phyloP scores from a whole-genome alignment of 2,329 filamentous ascomycete species.

The Parastagonospora avenae region DNA sequence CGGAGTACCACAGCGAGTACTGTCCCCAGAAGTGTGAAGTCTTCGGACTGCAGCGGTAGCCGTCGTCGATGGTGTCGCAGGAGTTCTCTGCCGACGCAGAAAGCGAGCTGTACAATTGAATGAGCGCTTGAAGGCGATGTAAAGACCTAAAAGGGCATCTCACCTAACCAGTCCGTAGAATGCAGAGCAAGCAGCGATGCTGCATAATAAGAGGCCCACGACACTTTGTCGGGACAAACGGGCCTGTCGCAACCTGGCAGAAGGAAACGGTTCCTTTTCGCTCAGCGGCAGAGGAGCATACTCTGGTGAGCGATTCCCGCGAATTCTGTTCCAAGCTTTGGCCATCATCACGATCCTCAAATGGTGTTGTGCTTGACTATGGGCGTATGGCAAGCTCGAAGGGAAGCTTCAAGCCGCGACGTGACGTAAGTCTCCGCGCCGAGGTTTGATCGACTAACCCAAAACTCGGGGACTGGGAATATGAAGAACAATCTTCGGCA shows the following conservation, averaged over 20 bases:
- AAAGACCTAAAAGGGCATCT: not conserved
- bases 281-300: constrained; percentile 38
- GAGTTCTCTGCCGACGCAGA: constrained; percentile 23
- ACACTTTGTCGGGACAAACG: constrained; percentile 11
- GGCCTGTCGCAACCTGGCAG: constrained; percentile 21
- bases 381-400: not conserved
- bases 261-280: constrained; percentile 32
- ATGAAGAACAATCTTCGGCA: not conserved
- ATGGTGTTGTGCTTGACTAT: not conserved
- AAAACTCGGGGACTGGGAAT: not conserved
- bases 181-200: constrained; percentile 20
- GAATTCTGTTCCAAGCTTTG: constrained; percentile 37
- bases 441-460: not conserved
- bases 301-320: constrained; percentile 23
- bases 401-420: not conserved
- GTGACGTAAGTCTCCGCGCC: constrained; percentile 5
- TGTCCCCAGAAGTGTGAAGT: constrained; percentile 80
- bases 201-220: constrained; percentile 21
- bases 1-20: constrained; percentile 83
- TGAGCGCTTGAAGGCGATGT: not conserved
- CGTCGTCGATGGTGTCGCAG: constrained; percentile 61
- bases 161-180: constrained; percentile 29
- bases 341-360: constrained; percentile 20
- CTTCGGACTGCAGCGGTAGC: constrained; percentile 66
- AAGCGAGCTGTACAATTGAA: constrained; percentile 18